Evolutionary conservation across 805 yeast genomes (phyloP), one percentile per base, ranked within the genome.

Genomic region (Kuraishia borneana): DNA sequence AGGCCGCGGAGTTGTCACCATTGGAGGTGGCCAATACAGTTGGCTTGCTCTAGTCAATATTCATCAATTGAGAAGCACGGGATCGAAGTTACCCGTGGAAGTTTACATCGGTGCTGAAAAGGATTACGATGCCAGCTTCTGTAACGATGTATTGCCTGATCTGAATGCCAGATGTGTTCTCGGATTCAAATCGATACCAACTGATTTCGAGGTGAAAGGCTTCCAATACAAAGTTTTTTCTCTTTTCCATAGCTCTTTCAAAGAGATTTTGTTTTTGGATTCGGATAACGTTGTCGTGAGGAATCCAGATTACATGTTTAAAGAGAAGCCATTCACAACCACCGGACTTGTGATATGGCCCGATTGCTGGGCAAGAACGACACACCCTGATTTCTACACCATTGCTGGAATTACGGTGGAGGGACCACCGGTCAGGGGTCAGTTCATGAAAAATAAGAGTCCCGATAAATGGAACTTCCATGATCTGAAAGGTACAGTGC

Each of bases 321-420:
- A 51, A 2, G 62, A 71, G 22, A 48, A 58, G 9, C 54, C 61
- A 6, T 76, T 57, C 53, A 43, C 49, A 30, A 52, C 63, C 7
- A 53, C 54, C 13, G 36, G 36, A 6, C 12, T 76, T 35, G 57
- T 76, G 7, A 38, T 74, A 6, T 76, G 84, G 83, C 84, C 84
- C 3, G 83, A 76, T 52, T 70, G 71, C 23, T 76, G 84, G 84
- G 64, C 76, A 2, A 60, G 84, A 50, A 73, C 83, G 4, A 75
- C 83, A 6, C 64, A 70, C 40, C 84, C 84, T 16, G 58, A 57
- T 31, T 73, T 53, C 45, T 73, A 70, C 46, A 72, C 71, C 6
- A 73, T 79, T 35, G 73, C 82, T 7, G 56, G 49, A 13, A 50
- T 60, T 6, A 33, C 49, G 51, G 64, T 58, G 33, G 61, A 54